Percentiles rank a stretch among this genome's conserved stretches.
phyloP scores from a whole-genome alignment of 106 monocot genomes.

The Chionographis japonica region DNA sequence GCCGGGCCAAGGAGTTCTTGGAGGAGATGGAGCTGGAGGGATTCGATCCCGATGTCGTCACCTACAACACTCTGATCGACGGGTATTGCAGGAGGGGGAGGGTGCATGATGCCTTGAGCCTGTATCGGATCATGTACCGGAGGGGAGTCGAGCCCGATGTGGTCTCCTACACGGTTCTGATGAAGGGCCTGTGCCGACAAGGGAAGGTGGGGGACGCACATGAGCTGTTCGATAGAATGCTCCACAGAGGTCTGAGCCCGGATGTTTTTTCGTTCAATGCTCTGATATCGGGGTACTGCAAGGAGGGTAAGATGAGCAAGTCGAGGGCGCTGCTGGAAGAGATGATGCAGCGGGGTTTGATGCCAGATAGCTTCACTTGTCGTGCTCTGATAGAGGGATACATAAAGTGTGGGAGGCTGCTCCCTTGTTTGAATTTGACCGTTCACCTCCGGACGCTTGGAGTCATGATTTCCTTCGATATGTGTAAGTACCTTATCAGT shows the following conservation, averaged over 20 bases:
- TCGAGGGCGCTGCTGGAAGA: constrained; percentile 41
- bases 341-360: constrained; percentile 45
- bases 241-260: constrained; percentile 42
- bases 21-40: constrained; percentile 66
- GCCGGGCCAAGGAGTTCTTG: constrained; percentile 54
- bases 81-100: constrained; percentile 58
- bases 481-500: constrained; percentile 31
- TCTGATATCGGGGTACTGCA: constrained; percentile 64
- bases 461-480: constrained; percentile 24
- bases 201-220: constrained; percentile 45
- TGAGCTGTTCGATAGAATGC: constrained; percentile 71
- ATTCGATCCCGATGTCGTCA: constrained; percentile 77
- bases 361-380: constrained; percentile 42
- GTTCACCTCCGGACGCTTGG: constrained; percentile 44
- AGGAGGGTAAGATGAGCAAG: constrained; percentile 41
- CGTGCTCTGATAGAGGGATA: constrained; percentile 44
- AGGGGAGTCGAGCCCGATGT: constrained; percentile 67
- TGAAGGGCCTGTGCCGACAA: constrained; percentile 51
- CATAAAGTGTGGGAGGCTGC: constrained; percentile 39
- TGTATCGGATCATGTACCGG: constrained; percentile 53
- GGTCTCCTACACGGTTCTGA: constrained; percentile 64
- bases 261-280: constrained; percentile 44
- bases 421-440: constrained; percentile 68
- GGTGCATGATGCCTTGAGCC: constrained; percentile 44
- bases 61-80: constrained; percentile 82